These are phyloP conservation scores for Candida glucosophila DNA, from an alignment of 1,139 yeast species.

Conservation along the genomic window DNA sequence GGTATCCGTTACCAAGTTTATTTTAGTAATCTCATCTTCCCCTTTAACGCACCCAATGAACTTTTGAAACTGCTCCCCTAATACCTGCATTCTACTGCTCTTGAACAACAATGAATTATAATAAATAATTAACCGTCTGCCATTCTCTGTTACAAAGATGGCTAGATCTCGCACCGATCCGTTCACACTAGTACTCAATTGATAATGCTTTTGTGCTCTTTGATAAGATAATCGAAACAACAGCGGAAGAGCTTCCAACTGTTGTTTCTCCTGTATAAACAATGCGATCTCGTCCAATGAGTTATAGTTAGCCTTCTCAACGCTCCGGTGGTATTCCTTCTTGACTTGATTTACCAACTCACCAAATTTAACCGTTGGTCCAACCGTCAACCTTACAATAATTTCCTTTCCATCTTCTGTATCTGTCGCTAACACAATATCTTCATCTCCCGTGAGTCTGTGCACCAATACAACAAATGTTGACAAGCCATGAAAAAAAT, in stretches of 20 bases:
- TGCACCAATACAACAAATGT: conserved; percentile 63
- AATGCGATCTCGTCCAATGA: conserved; percentile 53
- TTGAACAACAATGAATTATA: conserved; percentile 76
- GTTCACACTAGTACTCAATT: conserved; percentile 37
- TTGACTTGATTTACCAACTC: conserved; percentile 42
- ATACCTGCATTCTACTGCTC: conserved; percentile 54
- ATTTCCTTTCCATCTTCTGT: conserved; percentile 34
- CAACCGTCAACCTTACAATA: conserved; percentile 53
- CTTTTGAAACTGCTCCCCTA: conserved; percentile 66
- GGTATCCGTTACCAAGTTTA: conserved; percentile 56
- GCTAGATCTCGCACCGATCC: conserved; percentile 63
- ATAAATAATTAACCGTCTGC: conserved; percentile 30
- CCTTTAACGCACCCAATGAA: conserved; percentile 28
- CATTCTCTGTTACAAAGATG: conserved; percentile 30
- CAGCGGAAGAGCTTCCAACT: conserved; percentile 51
- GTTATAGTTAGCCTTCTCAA: conserved; percentile 26
- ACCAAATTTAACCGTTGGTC: conserved; percentile 44
- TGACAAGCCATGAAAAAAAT: conserved; percentile 53
- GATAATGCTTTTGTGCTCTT: conserved; percentile 32
- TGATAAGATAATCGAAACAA: conserved; percentile 60
- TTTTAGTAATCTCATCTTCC: conserved; percentile 43
- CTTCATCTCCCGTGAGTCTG: conserved; percentile 90
- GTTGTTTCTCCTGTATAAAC: conserved; percentile 38
- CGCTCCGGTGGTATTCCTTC: conserved; percentile 31
- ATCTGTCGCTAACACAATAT: conserved; percentile 74